Evolutionary conservation across 116 monocot genomes (phyloP).

Genomic region (Zostera marina): DNA sequence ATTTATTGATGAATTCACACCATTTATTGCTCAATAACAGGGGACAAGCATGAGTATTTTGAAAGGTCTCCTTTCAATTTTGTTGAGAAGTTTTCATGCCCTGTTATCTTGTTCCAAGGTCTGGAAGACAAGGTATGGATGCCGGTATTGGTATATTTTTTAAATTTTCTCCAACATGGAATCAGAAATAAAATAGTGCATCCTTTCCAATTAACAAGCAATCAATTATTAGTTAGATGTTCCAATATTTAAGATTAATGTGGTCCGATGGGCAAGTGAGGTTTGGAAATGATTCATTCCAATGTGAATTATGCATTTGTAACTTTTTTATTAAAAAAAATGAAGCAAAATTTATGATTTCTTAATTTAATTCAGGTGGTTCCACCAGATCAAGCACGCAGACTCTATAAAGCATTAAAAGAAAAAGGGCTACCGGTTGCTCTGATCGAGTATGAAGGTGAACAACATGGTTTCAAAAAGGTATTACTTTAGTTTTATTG

Average conservation of each 20-base stretch:
- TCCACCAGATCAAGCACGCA: slow-evolving; percentile 71
- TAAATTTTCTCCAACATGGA: too few relatives aligned
- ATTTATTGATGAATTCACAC: not conserved
- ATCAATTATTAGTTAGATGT: too few relatives aligned
- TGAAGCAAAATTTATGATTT: not conserved
- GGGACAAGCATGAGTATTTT: slow-evolving; percentile 35
- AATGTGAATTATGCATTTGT: too few relatives aligned
- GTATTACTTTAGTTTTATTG: slow-evolving; percentile 13
- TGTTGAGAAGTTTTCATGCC: slow-evolving; percentile 74
- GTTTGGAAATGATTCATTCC: too few relatives aligned
- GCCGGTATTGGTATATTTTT: not conserved
- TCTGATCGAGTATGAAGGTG: slow-evolving; percentile 81
- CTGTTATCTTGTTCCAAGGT: slow-evolving; percentile 96
- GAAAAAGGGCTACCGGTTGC: slow-evolving; percentile 82
- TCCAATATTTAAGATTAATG: too few relatives aligned
- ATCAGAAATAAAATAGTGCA: too few relatives aligned
- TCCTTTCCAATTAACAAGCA: too few relatives aligned
- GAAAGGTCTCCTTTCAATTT: slow-evolving; percentile 85
- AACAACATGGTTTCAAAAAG: slow-evolving; percentile 94
- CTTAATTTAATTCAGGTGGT: slow-evolving; percentile 47
- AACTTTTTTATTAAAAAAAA: too few relatives aligned
- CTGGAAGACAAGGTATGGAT: slow-evolving; percentile 83
- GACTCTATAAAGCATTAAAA: slow-evolving; percentile 66
- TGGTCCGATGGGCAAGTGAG: too few relatives aligned
- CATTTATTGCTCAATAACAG: slow-evolving; percentile 17